Evolutionary conservation across 305 asterid species (phyloP), one percentile per base, ranked within the genome.

Genomic region (Nicotiana rustica): DNA sequence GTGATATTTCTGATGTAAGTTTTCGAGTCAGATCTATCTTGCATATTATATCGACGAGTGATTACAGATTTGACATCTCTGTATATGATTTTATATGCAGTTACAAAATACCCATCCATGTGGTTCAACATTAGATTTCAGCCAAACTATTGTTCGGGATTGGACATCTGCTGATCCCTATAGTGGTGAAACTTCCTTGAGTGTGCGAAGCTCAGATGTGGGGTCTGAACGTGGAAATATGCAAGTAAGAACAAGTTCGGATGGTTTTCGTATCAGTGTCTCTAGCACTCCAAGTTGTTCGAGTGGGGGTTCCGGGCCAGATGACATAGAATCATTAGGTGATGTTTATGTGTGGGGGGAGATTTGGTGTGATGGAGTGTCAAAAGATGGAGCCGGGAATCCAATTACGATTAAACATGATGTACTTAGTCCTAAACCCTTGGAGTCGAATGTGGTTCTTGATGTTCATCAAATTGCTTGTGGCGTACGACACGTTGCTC

Each of bases 261-360:
- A 96, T 89, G 97, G 98, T 90, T 92, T 92, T 81, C 94, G 97
- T 81, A 86, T 94, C 82, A 96, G 99, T 77, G 97, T 96, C 82
- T 96, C 99, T 6, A 94, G 97, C 86, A 93, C 93, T 80, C 97
- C 99, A 69, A 95, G 98, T 87, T 91, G 96, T 82, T 94, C 98
- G 9, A 94, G 97, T 88, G 90, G 87, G 82, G 91, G 94, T 79
- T 93, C 97, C 5, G 99, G 97, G 60, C 94, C 90, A 14, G 98
- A 96, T 73, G 99, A 96, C 88, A 89, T 93, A 85, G 98, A 96
- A 89, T 92, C 98, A 69, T 89, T 94, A 17, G 99, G 99, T 18
- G 99, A 96, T 86, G 97, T 96, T 73, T 96, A 90, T 83, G 91
- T 94, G 10, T 96, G 99, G 99, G 99, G 99, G 49, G 94, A 92